These are phyloP conservation scores for Fusarium duplospermum DNA, from an alignment of 2,329 filamentous ascomycete genomes.

Conservation along the genomic window DNA sequence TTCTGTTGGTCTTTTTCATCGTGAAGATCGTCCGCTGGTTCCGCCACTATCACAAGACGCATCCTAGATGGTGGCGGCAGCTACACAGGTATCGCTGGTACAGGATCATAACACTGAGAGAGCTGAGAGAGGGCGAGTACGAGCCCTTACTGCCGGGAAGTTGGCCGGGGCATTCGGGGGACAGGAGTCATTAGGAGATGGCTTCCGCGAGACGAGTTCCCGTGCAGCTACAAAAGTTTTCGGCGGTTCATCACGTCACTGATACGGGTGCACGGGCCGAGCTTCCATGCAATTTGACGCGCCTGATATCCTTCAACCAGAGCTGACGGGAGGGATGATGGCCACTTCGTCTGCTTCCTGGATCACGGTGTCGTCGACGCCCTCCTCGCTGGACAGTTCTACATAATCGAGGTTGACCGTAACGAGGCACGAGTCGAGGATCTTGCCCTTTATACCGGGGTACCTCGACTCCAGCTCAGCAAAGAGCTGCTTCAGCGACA, in stretches of 20 bases:
- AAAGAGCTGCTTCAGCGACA: conserved; percentile 73
- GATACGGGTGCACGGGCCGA: conserved; percentile 1
- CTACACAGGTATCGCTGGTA: conserved; percentile 27
- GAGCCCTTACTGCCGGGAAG: conserved; percentile 45
- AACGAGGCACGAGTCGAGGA: conserved; percentile 79
- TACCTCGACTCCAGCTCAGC: conserved; percentile 75
- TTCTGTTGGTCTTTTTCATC: conserved; percentile 41
- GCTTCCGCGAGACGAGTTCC: neutral
- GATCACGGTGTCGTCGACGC: conserved; percentile 62
- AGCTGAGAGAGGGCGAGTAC: conserved; percentile 43
- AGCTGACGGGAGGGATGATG: conserved; percentile 89
- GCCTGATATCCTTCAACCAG: conserved; percentile 65
- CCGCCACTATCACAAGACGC: conserved; percentile 35
- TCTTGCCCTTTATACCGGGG: conserved; percentile 73
- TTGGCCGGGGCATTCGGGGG: conserved; percentile 1
- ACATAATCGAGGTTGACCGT: conserved; percentile 87
- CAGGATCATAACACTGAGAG: conserved; percentile 5
- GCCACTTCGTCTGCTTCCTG: conserved; percentile 84
- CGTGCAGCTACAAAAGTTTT: conserved; percentile 19
- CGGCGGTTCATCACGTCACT: neutral
- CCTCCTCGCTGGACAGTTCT: conserved; percentile 67
- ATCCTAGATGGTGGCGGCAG: conserved; percentile 32
- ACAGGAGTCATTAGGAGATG: conserved; percentile 8
- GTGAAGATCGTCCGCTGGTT: conserved; percentile 35
- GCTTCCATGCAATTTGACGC: conserved; percentile 24